Evolutionary conservation across 345 rosid species (phyloP), one percentile per base, ranked within the genome.

Genomic region (Sisymbrium irio): DNA sequence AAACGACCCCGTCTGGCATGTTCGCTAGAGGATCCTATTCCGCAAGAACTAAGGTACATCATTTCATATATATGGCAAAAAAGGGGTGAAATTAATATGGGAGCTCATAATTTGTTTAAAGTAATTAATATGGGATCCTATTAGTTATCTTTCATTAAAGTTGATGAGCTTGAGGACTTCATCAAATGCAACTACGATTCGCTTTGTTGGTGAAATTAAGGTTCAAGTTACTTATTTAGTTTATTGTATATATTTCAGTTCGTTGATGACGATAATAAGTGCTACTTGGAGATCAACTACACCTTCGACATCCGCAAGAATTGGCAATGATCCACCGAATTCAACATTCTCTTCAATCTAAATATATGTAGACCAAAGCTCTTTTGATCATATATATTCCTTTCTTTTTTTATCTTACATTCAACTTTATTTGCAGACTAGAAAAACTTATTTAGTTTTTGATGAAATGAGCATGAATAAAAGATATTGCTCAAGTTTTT

Each of bases 261-360:
- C 58, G 71, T 82, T 44, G 97, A 93, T 70, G 98, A 93, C 33
- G 98, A 93, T 71, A 82, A 85, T 81, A 93, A 88, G 80, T 83
- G 85, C 83, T 85, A 93, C 83, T 80, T 90, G 82, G 97, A 88
- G 84, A 85, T 93, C 85, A 93, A 86, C 85, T 93, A 93, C 83
- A 84, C 84, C 20, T 93, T 93, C n/a, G 93, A 90, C 75, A 93
- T 92, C 81, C 85, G 91, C 65, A 92, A 84, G 85, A 89, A 84
- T 0, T 88, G 98, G 96, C 84, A 40, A 47, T 74, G 65, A 66
- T 75, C 67, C 30, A 76, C 17, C 20, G 15, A 14, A n/a, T 6
- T 55, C 42, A 46, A 40, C 40, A 71, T n/a, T 68, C 20, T 60
- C 27, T 50, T 1, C 20, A 51, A 49, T 33, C 51, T 25, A 42